Evolutionary conservation across 345 rosid genomes (phyloP).

Genomic region (Ceriops tagal): DNA sequence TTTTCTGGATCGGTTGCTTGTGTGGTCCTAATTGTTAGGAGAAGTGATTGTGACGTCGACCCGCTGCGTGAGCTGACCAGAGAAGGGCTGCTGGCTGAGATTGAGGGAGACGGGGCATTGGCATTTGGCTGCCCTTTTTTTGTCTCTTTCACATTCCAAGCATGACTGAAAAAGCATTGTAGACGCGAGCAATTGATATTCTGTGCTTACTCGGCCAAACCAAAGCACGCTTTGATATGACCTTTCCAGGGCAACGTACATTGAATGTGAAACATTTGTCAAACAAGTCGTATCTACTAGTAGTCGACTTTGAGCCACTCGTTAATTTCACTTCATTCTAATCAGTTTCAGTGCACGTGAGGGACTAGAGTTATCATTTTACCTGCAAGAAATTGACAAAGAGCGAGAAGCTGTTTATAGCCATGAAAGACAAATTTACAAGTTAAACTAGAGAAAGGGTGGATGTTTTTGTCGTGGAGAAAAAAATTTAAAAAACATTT

Average conservation of each 20-base stretch:
- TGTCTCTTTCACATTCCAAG: not conserved
- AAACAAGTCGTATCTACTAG: not conserved
- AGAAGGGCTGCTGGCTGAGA: not conserved
- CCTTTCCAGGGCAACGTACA: not conserved
- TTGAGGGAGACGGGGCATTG: not conserved
- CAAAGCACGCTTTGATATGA: conserved; percentile 1
- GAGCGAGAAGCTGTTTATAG: no score
- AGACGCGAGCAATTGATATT: not conserved
- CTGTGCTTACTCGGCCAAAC: not conserved
- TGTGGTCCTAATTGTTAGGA: not conserved
- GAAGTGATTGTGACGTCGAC: not conserved
- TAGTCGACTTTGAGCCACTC: not conserved
- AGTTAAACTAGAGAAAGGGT: no score
- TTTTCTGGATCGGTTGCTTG: no score
- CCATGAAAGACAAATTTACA: no score
- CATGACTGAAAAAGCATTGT: not conserved
- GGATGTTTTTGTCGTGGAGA: no score
- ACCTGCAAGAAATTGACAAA: no score
- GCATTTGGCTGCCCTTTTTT: not conserved
- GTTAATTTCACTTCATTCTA: no score
- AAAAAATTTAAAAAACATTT: no score
- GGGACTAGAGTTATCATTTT: no score
- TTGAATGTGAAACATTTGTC: conserved; percentile 10
- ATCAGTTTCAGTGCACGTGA: no score
- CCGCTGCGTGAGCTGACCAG: not conserved